Evolutionary conservation across 345 rosid species (phyloP).

Genomic region (Arabis hirsuta): DNA sequence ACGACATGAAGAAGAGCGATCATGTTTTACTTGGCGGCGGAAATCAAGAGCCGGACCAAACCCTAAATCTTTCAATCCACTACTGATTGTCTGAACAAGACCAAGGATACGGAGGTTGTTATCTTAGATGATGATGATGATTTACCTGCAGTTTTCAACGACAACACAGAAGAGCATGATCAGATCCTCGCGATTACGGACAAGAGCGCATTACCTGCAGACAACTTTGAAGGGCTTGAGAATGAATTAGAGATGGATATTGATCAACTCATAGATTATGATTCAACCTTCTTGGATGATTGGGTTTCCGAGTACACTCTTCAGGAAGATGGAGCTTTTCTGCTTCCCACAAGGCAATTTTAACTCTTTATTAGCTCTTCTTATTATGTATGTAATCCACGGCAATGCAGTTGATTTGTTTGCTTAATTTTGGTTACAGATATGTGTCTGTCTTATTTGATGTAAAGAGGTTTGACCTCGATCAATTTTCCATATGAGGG

Average conservation of each 20-base stretch:
- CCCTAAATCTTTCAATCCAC: background rate
- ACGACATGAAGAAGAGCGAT: background rate
- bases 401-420: background rate
- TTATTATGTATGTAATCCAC: too few species aligned
- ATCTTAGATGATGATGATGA: too few species aligned
- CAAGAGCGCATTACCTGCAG: background rate
- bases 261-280: too few species aligned
- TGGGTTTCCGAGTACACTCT: too few species aligned
- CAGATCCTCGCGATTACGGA: background rate
- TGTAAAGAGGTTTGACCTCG: slow-evolving; percentile 3
- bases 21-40: background rate
- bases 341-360: too few species aligned
- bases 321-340: too few species aligned
- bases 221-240: too few species aligned
- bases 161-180: background rate
- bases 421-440: background rate
- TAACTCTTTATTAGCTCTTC: too few species aligned
- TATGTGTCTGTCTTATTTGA: background rate
- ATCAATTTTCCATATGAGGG: background rate
- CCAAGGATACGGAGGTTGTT: too few species aligned
- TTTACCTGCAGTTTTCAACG: too few species aligned
- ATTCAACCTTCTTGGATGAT: too few species aligned
- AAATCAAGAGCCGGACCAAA: slow-evolving; percentile 2
- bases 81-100: background rate
- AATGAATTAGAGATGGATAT: too few species aligned